Percentiles rank a stretch among this genome's conserved stretches.
phyloP scores from a whole-genome alignment of 768 basidiomycete genomes.

The Gymnopilus dilepis region DNA sequence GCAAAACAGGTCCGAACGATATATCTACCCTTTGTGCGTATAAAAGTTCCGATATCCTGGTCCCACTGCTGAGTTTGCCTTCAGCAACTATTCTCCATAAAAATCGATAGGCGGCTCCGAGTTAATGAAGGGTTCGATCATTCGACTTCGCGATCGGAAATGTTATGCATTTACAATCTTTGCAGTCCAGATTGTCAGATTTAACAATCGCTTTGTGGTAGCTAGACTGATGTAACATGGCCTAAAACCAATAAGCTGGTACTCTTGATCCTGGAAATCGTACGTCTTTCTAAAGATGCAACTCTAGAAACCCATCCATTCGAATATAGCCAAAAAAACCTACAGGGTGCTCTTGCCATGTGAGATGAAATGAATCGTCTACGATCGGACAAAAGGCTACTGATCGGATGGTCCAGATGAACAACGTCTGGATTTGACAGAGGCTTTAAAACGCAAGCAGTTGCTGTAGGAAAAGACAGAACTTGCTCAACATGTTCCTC shows the following conservation, averaged over 20 bases:
- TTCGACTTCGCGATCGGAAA: neutral
- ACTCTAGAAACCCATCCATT: too few relatives aligned
- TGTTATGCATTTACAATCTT: neutral
- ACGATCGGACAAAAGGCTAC: too few relatives aligned
- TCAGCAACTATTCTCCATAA: neutral
- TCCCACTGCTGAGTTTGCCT: neutral
- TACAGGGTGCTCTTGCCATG: too few relatives aligned
- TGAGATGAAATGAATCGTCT: too few relatives aligned
- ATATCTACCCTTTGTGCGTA: conserved; percentile 35
- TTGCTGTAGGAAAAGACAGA: neutral
- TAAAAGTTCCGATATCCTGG: neutral
- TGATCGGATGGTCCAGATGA: too few relatives aligned
- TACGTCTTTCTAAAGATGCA: too few relatives aligned
- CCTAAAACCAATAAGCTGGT: too few relatives aligned
- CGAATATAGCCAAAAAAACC: too few relatives aligned
- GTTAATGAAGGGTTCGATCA: neutral
- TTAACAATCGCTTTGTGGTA: too few relatives aligned
- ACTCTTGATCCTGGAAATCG: too few relatives aligned
- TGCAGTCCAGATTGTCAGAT: too few relatives aligned
- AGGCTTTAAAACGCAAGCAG: neutral
- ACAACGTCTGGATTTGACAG: neutral
- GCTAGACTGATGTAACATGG: too few relatives aligned
- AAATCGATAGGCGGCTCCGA: neutral
- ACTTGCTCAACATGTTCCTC: neutral
- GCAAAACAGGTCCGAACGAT: conserved; percentile 60